Evolutionary conservation across 139 green algal genomes (phyloP), one percentile per base, ranked within the genome.

Genomic region (Yamagishiella unicocca): DNA sequence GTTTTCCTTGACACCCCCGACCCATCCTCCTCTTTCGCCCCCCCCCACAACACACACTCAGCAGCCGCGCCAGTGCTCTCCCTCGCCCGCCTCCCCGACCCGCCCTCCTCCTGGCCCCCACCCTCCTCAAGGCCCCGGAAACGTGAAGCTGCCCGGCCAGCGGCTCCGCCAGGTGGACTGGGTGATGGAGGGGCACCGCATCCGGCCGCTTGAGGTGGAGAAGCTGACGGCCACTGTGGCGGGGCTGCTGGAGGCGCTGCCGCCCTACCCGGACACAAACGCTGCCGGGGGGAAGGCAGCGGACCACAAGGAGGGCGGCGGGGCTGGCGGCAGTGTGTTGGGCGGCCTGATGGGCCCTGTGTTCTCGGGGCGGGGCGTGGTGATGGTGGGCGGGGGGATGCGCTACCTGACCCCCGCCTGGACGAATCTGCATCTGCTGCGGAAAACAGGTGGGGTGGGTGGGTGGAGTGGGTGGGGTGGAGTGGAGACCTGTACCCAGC

Each of bases 351-450:
- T n/a, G n/a, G n/a, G n/a, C 73, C 31, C 29, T 3, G 25, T 87
- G 33, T 92, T 89, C 64, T 24, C 64, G 14, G 92, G 90, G 31
- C 71, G 80, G 0, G 92, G 92, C 5, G 45, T 94, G 43, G 88
- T 90, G 19, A 93, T 92, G 31, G 76, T 94, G 37, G 87, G 79
- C 4, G 92, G 92, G 21, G 86, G 89, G 25, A 25, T 92, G 37
- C 76, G 67, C 2, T 94, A 94, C 84, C 89, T 94, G 67, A 86
- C 92, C 45, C 84, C 88, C 25, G 87, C 90, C 22, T 94, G 92
- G 92, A 77, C 91, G 29, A 90, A 46, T 73, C 53, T 94, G 33
- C 84, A 92, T 84, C 76, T 91, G 82, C 84, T 95, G 75, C 82
- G 92, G 17, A 64, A 55, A 24, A 84, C 88, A 85, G 86, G 89